Conservation (phyloP, 768 basidiomycete species). For the Hypholoma sublateritium region DNA sequence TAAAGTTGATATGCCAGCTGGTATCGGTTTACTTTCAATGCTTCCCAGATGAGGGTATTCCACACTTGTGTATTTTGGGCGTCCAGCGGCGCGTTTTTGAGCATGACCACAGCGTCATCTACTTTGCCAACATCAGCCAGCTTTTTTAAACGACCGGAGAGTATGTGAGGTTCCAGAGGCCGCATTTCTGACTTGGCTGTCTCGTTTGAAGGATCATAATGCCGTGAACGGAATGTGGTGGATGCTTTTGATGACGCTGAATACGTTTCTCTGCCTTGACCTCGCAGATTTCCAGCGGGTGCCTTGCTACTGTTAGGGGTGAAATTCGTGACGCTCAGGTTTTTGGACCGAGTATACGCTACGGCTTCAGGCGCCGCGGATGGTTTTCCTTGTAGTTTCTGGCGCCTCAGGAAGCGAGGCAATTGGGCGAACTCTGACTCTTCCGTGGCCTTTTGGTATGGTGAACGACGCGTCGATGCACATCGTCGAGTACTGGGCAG, state of each 20-base stretch:
- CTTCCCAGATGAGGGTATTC: constrained; percentile 76
- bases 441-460: constrained; percentile 2
- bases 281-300: neutral
- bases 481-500: constrained; percentile 10
- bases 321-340: neutral
- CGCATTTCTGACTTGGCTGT: constrained; percentile 29
- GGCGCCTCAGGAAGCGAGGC: constrained; percentile 24
- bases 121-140: constrained; percentile 55
- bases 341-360: neutral
- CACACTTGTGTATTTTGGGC: constrained; percentile 76
- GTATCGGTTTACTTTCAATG: constrained; percentile 54
- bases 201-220: constrained; percentile 34
- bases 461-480: constrained; percentile 16
- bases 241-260: constrained; percentile 10
- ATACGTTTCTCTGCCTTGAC: neutral
- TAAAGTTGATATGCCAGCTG: constrained; percentile 66
- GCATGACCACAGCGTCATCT: constrained; percentile 60
- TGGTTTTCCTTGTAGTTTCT: constrained; percentile 8
- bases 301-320: neutral
- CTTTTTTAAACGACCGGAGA: constrained; percentile 57
- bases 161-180: constrained; percentile 61
- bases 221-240: constrained; percentile 35
- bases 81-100: constrained; percentile 70
- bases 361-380: constrained; percentile 4
- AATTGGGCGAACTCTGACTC: constrained; percentile 9